A percentile compares a stretch with the other conserved stretches of the same genome.
phyloP scores from a whole-genome alignment of 1,284 basidiomycete species.

The Melampsora larici-populina region DNA sequence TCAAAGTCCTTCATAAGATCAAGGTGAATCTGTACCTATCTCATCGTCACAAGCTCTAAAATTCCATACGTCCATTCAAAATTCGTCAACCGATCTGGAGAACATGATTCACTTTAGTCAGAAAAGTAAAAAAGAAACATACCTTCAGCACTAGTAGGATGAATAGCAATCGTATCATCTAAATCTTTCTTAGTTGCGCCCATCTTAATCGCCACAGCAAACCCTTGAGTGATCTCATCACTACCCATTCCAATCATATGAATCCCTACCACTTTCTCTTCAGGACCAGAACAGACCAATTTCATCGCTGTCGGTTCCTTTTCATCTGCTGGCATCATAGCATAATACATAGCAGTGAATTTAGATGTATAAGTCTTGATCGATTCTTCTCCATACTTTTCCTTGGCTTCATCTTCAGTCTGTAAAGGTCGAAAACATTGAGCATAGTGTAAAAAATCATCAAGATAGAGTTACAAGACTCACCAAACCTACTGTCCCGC shows the following conservation, averaged over 20 bases:
- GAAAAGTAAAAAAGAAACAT: background rate
- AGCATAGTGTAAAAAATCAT: background rate
- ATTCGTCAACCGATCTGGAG: background rate
- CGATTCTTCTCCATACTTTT: constrained; percentile 77
- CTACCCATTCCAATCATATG: constrained; percentile 79
- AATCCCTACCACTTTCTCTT: constrained; percentile 89
- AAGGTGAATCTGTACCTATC: background rate
- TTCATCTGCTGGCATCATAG: constrained; percentile 69
- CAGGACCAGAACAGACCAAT: constrained; percentile 75
- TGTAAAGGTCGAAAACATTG: constrained; percentile 57
- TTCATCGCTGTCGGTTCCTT: constrained; percentile 94
- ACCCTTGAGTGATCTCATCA: constrained; percentile 91
- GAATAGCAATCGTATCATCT: constrained; percentile 86
- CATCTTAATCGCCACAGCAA: constrained; percentile 94
- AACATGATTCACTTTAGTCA: background rate
- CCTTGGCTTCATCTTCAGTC: constrained; percentile 80
- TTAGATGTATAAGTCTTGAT: constrained; percentile 71
- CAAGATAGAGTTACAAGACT: background rate
- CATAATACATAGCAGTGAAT: constrained; percentile 74
- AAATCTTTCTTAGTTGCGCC: constrained; percentile 70
- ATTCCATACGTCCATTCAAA: background rate
- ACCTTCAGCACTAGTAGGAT: constrained; percentile 58
- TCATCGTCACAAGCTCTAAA: constrained; percentile 7
- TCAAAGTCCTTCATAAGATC: too few relatives aligned
- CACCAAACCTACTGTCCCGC: constrained; percentile 80